Evolutionary conservation across 257 asterid species (phyloP), one percentile per base, ranked within the genome.

Genomic region (Rhazya stricta): DNA sequence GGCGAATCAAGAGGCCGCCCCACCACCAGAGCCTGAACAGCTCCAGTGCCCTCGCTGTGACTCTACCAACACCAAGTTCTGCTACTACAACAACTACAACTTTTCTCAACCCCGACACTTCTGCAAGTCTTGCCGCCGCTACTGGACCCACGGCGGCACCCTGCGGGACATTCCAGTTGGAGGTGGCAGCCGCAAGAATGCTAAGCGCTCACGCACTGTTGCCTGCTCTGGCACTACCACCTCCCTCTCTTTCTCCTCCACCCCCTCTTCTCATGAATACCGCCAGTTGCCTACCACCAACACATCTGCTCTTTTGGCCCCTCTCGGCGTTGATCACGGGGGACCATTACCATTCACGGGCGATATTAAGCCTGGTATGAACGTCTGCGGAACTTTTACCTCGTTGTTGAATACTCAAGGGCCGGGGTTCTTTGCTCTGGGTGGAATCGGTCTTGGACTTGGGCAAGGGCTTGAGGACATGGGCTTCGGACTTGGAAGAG

Each of bases 81-180:
- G 98, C 79, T 93, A 93, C 91, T 93, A 93, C 88, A 93, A 93
- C 93, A 92, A 92, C 91, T 92, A 90, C 84, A 92, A 90, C 83
- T 90, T 84, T 88, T 90, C 98, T 6, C 98, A 92, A 87, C 98
- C 98, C 0, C 92, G 98, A 58, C 96, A 93, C 76, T 93, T 93
- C 84, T 93, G 98, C 88, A 91, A 91, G 89, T 71, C 94, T 5
- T 93, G 98, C 88, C 97, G 98, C 76, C 93, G 98, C 73, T 93
- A 93, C 91, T 93, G 98, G 98, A 93, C 98, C 7, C 96, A 88
- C 86, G 98, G 98, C 9, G 98, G 98, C 3, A 89, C 98, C 32
- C 92, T 91, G 75, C 93, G 98, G 1, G 96, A 93, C 85, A 88
- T 93, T 62, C 98, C 98, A 1, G 81, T 93, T 69, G 98, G 98